A percentile compares a stretch with the other conserved stretches of the same genome.
Evolutionary conservation across 139 green algal genomes (phyloP).

Genomic region (Tetradesmus obliquus): DNA sequence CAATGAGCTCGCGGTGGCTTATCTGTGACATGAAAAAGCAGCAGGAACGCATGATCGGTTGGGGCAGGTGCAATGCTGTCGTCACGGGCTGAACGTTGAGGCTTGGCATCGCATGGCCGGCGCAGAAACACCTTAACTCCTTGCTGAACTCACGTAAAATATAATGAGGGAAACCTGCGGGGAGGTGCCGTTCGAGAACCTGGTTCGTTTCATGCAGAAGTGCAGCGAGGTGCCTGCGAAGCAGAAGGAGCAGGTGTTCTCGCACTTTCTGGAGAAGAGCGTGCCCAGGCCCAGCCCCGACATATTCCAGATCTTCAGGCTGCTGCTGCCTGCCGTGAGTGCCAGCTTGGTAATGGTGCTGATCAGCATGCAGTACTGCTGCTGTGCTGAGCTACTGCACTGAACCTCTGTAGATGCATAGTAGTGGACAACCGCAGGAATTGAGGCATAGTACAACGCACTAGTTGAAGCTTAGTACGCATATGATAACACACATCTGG

Average conservation of each 20-base stretch:
- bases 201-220: constrained; percentile 46
- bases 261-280: constrained; percentile 55
- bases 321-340: constrained; percentile 69
- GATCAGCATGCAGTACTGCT: neutral
- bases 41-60: neutral
- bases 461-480: no score
- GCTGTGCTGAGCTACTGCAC: neutral
- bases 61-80: neutral
- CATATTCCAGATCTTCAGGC: constrained; percentile 68
- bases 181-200: constrained; percentile 49
- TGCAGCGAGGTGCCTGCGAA: constrained; percentile 20
- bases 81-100: neutral
- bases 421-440: no score
- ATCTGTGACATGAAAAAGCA: neutral
- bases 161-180: constrained; percentile 19
- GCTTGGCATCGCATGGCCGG: neutral
- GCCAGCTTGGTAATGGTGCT: neutral
- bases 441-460: no score
- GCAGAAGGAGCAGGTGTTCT: constrained; percentile 52
- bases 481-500: no score
- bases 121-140: neutral
- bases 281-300: constrained; percentile 53
- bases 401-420: no score
- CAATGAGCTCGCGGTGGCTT: neutral
- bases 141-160: neutral